phyloP scores from a whole-genome alignment of 768 basidiomycete species.

The Auriscalpium vulgare region DNA sequence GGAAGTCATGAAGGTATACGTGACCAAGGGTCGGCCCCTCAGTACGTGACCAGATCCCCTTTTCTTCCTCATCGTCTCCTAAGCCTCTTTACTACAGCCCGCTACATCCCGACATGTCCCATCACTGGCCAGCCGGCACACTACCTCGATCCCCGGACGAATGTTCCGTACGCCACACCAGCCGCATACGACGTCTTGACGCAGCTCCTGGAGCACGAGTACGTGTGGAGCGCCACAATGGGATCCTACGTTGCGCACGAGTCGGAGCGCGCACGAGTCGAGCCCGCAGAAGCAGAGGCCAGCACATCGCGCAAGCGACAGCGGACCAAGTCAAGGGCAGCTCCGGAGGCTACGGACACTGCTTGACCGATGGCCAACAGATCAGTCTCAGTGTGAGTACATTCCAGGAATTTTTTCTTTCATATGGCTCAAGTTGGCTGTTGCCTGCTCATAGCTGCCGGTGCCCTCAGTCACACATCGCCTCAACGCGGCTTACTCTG shows the following conservation, averaged over 20 bases:
- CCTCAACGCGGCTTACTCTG: too few relatives aligned
- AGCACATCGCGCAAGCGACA: neutral
- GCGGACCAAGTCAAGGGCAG: neutral
- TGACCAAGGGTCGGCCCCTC: constrained; percentile 55
- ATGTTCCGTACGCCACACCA: constrained; percentile 69
- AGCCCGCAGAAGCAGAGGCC: neutral
- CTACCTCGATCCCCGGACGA: constrained; percentile 75
- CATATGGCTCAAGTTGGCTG: too few relatives aligned
- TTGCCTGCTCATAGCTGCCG: too few relatives aligned
- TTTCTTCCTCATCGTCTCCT: constrained; percentile 10
- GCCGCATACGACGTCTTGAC: constrained; percentile 60
- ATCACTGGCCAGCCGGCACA: constrained; percentile 73
- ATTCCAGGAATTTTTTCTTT: too few relatives aligned
- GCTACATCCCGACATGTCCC: constrained; percentile 57
- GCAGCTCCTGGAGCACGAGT: constrained; percentile 55
- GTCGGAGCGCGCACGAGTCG: neutral
- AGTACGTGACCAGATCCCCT: constrained; percentile 29
- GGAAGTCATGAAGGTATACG: constrained; percentile 62
- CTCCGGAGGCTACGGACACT: neutral
- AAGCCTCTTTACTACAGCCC: constrained; percentile 34
- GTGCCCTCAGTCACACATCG: too few relatives aligned
- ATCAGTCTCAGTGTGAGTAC: too few relatives aligned
- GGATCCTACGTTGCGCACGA: constrained; percentile 33
- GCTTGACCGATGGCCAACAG: neutral
- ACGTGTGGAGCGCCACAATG: constrained; percentile 47